phyloP scores from a whole-genome alignment of 768 basidiomycete species.

The Lactifluus rugatus region DNA sequence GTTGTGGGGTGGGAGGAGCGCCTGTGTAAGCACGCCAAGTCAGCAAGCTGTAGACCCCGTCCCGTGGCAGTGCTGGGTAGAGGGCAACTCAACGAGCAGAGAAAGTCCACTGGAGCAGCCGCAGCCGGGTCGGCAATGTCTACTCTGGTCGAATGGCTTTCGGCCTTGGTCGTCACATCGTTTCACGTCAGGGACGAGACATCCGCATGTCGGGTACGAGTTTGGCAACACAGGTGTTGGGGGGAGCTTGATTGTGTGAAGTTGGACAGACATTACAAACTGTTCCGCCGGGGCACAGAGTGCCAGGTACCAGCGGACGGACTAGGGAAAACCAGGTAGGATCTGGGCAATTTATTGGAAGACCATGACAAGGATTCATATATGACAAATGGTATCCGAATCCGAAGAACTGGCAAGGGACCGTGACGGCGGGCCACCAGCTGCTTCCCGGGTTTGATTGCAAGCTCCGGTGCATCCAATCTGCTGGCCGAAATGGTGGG shows the following conservation, averaged over 20 bases:
- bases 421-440: slow-evolving; percentile 12
- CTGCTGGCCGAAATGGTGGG: slow-evolving; percentile 14
- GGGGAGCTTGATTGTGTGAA: background rate
- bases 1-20: slow-evolving; percentile 1
- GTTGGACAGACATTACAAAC: slow-evolving; percentile 4
- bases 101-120: background rate
- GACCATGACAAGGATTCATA: slow-evolving; percentile 5
- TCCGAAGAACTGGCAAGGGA: slow-evolving; percentile 13
- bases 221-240: background rate
- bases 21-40: slow-evolving; percentile 11
- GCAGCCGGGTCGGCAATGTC: background rate
- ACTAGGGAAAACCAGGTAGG: slow-evolving; percentile 4
- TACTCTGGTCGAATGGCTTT: background rate
- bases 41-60: slow-evolving; percentile 1
- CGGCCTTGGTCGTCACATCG: background rate
- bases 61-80: background rate
- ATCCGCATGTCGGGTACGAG: background rate
- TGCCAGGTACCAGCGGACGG: slow-evolving; percentile 6
- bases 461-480: slow-evolving; percentile 4
- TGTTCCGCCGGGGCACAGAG: slow-evolving; percentile 2
- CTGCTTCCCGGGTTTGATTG: slow-evolving; percentile 7
- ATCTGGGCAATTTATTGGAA: slow-evolving; percentile 7
- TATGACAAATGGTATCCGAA: slow-evolving; percentile 2
- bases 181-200: slow-evolving; percentile 6
- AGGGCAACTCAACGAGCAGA: slow-evolving; percentile 17